phyloP scores from a whole-genome alignment of 1,284 basidiomycete species.

The Trichosporon sp. region DNA sequence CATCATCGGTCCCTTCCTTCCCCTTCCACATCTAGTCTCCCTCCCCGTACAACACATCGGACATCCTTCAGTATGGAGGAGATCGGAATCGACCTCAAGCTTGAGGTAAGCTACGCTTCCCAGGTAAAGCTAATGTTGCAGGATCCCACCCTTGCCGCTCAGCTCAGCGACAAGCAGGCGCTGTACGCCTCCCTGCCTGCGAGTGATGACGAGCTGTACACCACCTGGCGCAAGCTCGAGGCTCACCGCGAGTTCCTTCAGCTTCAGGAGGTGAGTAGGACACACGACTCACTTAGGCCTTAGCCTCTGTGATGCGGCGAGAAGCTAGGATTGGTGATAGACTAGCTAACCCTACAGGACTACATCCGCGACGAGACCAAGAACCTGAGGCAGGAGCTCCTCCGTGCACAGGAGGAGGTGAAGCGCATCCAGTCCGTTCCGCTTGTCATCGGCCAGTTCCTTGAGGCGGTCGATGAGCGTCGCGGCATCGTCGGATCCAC shows the following conservation, averaged over 20 bases:
- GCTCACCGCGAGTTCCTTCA: conserved; percentile 90
- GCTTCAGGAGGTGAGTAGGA: conserved; percentile 67
- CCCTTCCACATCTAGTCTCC: conserved; percentile 1
- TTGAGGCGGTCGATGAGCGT: conserved; percentile 97
- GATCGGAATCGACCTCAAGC: conserved; percentile 70
- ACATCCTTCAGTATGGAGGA: conserved; percentile 49
- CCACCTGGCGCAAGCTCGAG: conserved; percentile 90
- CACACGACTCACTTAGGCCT: too few species aligned
- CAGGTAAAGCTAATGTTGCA: conserved; percentile 40
- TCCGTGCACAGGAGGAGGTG: conserved; percentile 98
- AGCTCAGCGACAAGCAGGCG: conserved; percentile 80
- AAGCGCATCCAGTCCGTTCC: conserved; percentile 99
- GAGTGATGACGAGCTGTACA: conserved; percentile 81
- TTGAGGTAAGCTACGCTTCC: conserved; percentile 58
- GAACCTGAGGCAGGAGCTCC: conserved; percentile 94
- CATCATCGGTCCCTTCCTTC: conserved; percentile 9
- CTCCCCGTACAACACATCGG: conserved; percentile 1
- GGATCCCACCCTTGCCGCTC: conserved; percentile 86
- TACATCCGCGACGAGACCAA: conserved; percentile 99
- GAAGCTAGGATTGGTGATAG: not conserved
- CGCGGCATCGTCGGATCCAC: conserved; percentile 98
- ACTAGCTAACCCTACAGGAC: conserved; percentile 45
- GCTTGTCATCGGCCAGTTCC: conserved; percentile 99
- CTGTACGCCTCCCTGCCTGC: conserved; percentile 74
- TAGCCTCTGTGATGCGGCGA: not conserved